Conservation (phyloP, 352 stramenopile genomes). For the Pythium insidiosum region DNA sequence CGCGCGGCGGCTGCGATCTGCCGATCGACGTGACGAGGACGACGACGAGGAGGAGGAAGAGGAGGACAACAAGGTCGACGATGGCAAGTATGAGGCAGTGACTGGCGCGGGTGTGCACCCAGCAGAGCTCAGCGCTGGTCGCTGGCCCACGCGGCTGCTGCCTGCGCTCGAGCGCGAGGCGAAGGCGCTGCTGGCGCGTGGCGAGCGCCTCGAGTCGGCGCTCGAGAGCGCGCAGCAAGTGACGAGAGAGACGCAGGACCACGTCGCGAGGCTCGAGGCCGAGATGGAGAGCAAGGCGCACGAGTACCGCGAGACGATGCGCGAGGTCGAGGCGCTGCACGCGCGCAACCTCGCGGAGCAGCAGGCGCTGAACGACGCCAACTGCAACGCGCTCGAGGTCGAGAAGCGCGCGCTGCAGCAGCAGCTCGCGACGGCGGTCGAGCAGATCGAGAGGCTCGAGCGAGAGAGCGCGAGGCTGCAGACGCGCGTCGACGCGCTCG, state of each 20-base stretch:
- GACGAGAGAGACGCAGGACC: conserved; percentile 13
- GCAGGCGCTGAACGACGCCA: conserved; percentile 24
- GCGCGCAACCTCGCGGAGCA: conserved; percentile 25
- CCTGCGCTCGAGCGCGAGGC: too few species aligned
- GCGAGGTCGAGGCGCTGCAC: conserved; percentile 39
- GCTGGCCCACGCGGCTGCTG: too few species aligned
- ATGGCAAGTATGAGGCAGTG: too few species aligned
- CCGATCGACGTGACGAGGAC: too few species aligned
- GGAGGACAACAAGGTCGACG: too few species aligned
- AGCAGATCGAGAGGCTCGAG: conserved; percentile 18
- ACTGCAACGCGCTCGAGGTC: conserved; percentile 21
- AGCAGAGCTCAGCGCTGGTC: too few species aligned
- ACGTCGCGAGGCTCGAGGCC: conserved; percentile 14
- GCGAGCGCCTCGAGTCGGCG: conserved; percentile 9
- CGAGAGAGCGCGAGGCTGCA: too few species aligned
- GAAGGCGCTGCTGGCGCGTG: conserved; percentile 1
- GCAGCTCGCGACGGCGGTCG: conserved; percentile 8
- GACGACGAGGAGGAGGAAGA: too few species aligned
- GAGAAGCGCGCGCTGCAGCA: conserved; percentile 23
- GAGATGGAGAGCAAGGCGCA: conserved; percentile 25
- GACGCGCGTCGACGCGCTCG: conserved; percentile 25
- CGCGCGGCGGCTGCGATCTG: not conserved
- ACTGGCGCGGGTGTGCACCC: too few species aligned
- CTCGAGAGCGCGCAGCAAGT: conserved; percentile 11
- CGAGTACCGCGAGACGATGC: conserved; percentile 25